Base-by-base conservation (phyloP, 495 filamentous ascomycete species). In the Tuber umbilicatum region DNA sequence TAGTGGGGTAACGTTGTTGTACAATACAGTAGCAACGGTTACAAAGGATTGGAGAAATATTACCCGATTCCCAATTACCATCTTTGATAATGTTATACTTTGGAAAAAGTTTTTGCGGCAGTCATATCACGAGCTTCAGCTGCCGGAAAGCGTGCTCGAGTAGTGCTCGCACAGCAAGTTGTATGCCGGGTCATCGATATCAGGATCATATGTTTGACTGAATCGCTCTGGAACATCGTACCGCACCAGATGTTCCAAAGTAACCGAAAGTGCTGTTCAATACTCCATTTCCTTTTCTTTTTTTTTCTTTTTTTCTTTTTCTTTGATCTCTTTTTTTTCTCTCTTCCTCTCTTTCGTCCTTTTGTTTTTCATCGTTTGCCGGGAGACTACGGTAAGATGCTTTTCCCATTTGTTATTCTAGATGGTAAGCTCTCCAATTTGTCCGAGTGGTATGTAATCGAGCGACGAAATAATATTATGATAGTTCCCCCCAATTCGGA, bases 1-100 rank as follows among this genome's bases (percentile, higher is more conserved):
- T 35, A 5, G 55, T 27, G 55, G 55, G 55, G 27, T 64, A 64
- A 64, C 27, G 55, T 5, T 35, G 55, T 7, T 64, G 55, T 64
- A n/a, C n/a, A n/a, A n/a, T n/a, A n/a, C n/a, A n/a, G n/a, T n/a
- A 64, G 35, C 35, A 64, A 64, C 55, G 14, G 55, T 64, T 64
- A 64, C 55, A 64, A 64, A 64, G 14, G 27, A 64, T 64, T 64
- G 27, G 27, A 35, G 55, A 64, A 64, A 14, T 31, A 64, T 64
- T 64, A 64, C 55, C 17, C 55, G 55, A 64, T 64, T 64, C 35
- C 35, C 55, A 64, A 64, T 64, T 64, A 31, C 31, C 55, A 64
- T 64, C 55, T 64, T 31, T 64, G 27, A 64, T 35, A 35, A 17
- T 64, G 55, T 64, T 64, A 64, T 64, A 35, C 4, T 64, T 17